Conservation (phyloP, 306 rosid species). For the Vigna nakashimae region DNA sequence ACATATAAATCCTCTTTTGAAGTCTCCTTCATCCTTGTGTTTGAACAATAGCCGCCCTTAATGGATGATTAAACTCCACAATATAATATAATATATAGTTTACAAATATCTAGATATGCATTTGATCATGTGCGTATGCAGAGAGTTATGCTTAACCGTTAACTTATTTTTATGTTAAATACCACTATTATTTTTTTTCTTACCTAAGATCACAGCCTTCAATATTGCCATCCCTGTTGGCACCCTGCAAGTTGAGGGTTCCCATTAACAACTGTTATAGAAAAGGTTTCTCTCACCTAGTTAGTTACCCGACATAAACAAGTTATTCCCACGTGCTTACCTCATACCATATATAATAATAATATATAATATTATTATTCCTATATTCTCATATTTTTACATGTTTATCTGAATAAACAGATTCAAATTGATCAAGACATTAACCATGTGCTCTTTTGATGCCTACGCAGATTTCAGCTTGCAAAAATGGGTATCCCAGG, state of each 20-base stretch:
- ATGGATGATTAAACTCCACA: slow-evolving; percentile 40
- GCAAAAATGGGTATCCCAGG: slow-evolving; percentile 81
- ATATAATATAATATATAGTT: not conserved
- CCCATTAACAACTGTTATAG: slow-evolving; percentile 28
- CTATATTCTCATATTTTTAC: not conserved
- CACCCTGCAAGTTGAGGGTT: slow-evolving; percentile 41
- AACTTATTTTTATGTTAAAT: slow-evolving; percentile 29
- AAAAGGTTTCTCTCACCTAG: slow-evolving; percentile 31
- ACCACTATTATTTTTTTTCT: not conserved
- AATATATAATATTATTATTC: not conserved
- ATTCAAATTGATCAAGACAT: slow-evolving; percentile 7
- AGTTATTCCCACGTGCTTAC: slow-evolving; percentile 20
- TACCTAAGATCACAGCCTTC: slow-evolving; percentile 22
- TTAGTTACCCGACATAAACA: slow-evolving; percentile 17
- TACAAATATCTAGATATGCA: slow-evolving; percentile 20
- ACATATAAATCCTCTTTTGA: not conserved
- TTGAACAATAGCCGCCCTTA: slow-evolving; percentile 48
- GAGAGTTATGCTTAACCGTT: slow-evolving; percentile 12
- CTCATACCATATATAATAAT: not conserved
- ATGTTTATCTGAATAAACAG: slow-evolving; percentile 10
- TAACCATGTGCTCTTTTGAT: slow-evolving; percentile 34
- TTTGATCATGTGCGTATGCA: slow-evolving; percentile 49
- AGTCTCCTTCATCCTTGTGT: not conserved
- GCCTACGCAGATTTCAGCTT: slow-evolving; percentile 79
- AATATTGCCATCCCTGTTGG: slow-evolving; percentile 29